Conservation (phyloP, 345 rosid species). For the Orychophragmus violaceus region DNA sequence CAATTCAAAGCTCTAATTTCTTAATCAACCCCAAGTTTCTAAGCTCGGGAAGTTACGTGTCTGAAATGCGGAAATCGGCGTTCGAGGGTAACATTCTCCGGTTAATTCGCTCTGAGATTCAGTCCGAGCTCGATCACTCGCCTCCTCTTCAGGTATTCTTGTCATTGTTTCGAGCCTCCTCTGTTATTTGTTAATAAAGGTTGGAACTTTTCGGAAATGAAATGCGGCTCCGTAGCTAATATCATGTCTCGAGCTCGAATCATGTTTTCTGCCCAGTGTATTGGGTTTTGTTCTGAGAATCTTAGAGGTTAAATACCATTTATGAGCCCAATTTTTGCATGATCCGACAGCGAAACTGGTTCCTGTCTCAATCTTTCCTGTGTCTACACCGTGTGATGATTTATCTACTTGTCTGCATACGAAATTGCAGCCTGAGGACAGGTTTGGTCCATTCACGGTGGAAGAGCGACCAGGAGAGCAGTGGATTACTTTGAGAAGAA, state of each 20-base stretch:
- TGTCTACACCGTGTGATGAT: background rate
- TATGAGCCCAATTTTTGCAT: background rate
- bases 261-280: background rate
- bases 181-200: background rate
- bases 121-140: conserved; percentile 56
- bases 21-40: background rate
- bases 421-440: conserved; percentile 41
- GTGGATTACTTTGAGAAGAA: conserved; percentile 66
- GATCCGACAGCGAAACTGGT: background rate
- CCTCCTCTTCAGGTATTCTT: conserved; percentile 30
- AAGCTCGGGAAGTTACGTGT: conserved; percentile 42
- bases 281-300: background rate
- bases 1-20: background rate
- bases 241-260: background rate
- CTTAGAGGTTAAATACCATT: background rate
- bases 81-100: conserved; percentile 59
- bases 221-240: background rate
- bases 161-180: background rate
- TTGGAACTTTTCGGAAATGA: background rate
- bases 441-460: conserved; percentile 47
- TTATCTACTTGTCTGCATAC: background rate
- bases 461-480: conserved; percentile 77
- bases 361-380: background rate
- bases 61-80: conserved; percentile 75
- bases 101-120: conserved; percentile 57